These are phyloP conservation scores for Actinidia arguta DNA, from an alignment of 179 eudicot genomes.

Conservation along the genomic window DNA sequence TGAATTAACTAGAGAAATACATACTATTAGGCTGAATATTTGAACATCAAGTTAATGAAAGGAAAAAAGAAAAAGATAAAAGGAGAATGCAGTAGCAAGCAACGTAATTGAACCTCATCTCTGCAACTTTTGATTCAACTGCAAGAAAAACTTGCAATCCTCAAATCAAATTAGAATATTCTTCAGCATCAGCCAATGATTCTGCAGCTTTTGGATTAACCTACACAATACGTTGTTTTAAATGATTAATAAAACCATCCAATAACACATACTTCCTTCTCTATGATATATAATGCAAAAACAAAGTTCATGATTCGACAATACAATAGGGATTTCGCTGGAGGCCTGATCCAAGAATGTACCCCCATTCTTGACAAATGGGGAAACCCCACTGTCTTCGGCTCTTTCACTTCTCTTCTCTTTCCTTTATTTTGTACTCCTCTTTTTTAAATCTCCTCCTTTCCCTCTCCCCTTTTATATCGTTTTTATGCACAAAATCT, in stretches of 20 bases:
- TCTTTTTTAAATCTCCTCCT: too few relatives aligned
- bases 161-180: constrained; percentile 88
- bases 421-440: too few relatives aligned
- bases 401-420: too few relatives aligned
- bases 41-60: not conserved
- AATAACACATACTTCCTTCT: not conserved
- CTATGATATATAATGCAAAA: not conserved
- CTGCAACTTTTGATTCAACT: constrained; percentile 83
- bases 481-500: too few relatives aligned
- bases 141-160: constrained; percentile 97
- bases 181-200: constrained; percentile 94
- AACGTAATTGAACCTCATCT: constrained; percentile 55
- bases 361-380: too few relatives aligned
- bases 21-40: not conserved
- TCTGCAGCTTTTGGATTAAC: constrained; percentile 96
- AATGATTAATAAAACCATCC: not conserved
- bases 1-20: too few relatives aligned
- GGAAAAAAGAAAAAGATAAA: not conserved
- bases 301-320: not conserved
- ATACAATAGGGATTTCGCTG: not conserved
- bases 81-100: constrained; percentile 14
- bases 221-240: constrained; percentile 35
- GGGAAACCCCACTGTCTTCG: too few relatives aligned
- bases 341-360: too few relatives aligned
- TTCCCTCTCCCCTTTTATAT: too few relatives aligned